Conservation (phyloP, 768 basidiomycete species). For the Termitomyces sp. region DNA sequence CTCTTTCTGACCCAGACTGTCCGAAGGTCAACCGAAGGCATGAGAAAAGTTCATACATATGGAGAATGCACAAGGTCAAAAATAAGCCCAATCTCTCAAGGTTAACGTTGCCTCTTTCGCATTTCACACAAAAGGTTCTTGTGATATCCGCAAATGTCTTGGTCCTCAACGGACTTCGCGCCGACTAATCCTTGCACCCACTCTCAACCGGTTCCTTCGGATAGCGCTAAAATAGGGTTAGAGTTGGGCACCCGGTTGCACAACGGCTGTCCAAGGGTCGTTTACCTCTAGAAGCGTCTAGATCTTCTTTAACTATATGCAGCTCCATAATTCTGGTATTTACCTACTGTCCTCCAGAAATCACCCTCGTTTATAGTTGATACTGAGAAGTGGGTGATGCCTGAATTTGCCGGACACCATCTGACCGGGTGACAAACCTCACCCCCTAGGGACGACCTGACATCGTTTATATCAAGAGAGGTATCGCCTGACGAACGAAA, state of each 20-base stretch:
- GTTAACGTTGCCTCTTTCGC: neutral
- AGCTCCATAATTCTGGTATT: neutral
- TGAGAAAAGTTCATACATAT: neutral
- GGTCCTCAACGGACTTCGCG: neutral
- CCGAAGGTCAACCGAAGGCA: neutral
- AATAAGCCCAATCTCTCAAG: conserved; percentile 2
- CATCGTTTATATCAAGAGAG: neutral
- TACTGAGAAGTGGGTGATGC: conserved; percentile 5
- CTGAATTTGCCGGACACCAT: conserved; percentile 6
- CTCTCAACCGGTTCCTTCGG: conserved; percentile 8
- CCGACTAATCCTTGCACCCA: neutral
- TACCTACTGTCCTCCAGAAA: too few relatives aligned
- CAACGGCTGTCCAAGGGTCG: neutral
- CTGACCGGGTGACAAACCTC: neutral
- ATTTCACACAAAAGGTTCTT: conserved; percentile 4
- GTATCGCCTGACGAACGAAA: neutral
- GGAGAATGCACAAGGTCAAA: neutral
- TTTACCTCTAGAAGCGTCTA: neutral
- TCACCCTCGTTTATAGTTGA: neutral
- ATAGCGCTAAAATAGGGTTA: conserved; percentile 4
- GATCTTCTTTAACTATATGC: neutral
- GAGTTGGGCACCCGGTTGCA: neutral
- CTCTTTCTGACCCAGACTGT: neutral
- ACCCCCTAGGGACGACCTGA: too few relatives aligned
- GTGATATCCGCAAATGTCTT: conserved; percentile 4